Base-by-base conservation (phyloP, 805 yeast genomes). In the Suhomyces sp. region DNA sequence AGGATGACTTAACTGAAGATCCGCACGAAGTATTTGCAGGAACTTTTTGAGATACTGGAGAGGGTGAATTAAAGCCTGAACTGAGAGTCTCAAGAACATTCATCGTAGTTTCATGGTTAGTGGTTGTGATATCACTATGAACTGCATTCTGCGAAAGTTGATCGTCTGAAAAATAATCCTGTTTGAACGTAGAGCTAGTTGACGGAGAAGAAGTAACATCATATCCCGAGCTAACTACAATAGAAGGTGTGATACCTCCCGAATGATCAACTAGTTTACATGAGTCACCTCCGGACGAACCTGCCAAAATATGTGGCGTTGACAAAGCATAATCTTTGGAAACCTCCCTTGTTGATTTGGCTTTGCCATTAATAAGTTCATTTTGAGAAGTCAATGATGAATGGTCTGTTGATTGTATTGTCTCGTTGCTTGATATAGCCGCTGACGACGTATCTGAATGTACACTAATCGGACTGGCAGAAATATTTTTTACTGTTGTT, bases 321-420 rank as follows among this genome's bases (percentile, higher is more conserved):
- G 33, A 31, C 9, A 24, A 17, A n/a, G 30, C 31, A 28, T 11
- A 8, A 14, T 32, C 29, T 24, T 33, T 35, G 19, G 34, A 28
- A 27, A 25, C 19, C 26, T 31, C 28, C 19, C 35, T 20, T 24
- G 28, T 29, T 19, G 39, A 24, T 19, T 25, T 36, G 13, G 33
- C 19, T 28, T 43, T 35, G 17, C 33, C 36, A 5, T 33, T 34
- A 27, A 28, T 25, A 30, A 33, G 33, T 20, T 36, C 56, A 26
- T 36, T 40, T 14, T 49, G 56, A 12, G 55, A 52, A 3, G 42
- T 27, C 14, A 56, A 36, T 4, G 56, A 46, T 2, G 63, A 57
- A 39, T 54, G 57, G 27, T 58, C 64, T 3, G 66, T 58, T 5
- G 60, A 55, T 22, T 50, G 61, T 10, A 51, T 42, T 1, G 65